Conservation (phyloP, 2,329 filamentous ascomycete species). For the Leptographium flavum region DNA sequence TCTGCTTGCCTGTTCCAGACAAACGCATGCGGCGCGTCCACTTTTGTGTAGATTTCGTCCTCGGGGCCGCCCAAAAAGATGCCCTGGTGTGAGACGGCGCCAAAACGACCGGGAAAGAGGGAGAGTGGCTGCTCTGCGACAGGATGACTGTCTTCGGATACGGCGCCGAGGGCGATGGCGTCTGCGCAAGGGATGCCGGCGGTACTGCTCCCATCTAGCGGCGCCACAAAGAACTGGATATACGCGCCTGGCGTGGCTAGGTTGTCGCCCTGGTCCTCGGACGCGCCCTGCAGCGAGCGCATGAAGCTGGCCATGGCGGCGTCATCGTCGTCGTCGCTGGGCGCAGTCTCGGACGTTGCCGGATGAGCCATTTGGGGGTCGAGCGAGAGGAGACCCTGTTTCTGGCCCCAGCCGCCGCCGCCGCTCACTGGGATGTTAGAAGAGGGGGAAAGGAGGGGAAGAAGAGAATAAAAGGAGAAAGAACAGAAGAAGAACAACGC, state of each 20-base stretch:
- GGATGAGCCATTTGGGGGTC: slow-evolving; percentile 51
- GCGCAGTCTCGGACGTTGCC: slow-evolving; percentile 13
- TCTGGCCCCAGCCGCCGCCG: slow-evolving; percentile 72
- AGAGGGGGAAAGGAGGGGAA: too few species aligned
- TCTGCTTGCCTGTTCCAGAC: slow-evolving; percentile 5
- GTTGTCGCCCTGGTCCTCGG: slow-evolving; percentile 25
- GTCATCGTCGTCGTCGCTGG: slow-evolving; percentile 15
- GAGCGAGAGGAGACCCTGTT: slow-evolving; percentile 63
- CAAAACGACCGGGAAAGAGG: slow-evolving; percentile 34
- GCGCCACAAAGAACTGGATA: slow-evolving; percentile 48
- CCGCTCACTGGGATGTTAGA: slow-evolving; percentile 44
- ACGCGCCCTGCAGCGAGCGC: slow-evolving; percentile 26
- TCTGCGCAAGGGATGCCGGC: neutral
- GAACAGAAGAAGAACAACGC: slow-evolving; percentile 13
- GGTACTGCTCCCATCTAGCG: neutral
- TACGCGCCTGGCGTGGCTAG: slow-evolving; percentile 49
- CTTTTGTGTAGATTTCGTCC: slow-evolving; percentile 21
- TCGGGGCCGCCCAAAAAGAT: slow-evolving; percentile 28
- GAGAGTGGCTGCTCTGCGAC: neutral
- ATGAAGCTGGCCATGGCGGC: slow-evolving; percentile 40
- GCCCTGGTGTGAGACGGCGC: slow-evolving; percentile 46
- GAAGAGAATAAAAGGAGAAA: neutral
- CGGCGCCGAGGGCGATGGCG: slow-evolving; percentile 9
- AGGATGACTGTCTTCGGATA: neutral
- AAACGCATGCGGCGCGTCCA: slow-evolving; percentile 32